These are phyloP conservation scores for Tolypocladium endophyticum DNA, from an alignment of 2,329 filamentous ascomycete species.

Conservation along the genomic window DNA sequence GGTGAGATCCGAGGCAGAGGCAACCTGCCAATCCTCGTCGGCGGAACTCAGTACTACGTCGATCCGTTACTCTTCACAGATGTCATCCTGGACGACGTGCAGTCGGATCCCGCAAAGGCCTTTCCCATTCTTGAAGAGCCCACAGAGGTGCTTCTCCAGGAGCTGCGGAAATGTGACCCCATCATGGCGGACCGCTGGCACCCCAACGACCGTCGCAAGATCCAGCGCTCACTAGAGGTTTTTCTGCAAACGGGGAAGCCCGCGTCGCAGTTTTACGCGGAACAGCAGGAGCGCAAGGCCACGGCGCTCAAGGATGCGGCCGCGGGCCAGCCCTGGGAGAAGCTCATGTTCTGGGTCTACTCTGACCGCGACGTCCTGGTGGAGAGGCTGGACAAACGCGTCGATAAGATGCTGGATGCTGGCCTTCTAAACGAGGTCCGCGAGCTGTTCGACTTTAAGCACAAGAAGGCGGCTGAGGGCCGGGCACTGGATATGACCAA, in stretches of 20 bases:
- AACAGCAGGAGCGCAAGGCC: slow-evolving; percentile 48
- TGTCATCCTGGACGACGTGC: slow-evolving; percentile 39
- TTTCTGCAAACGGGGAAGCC: slow-evolving; percentile 71
- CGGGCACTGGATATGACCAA: slow-evolving; percentile 57
- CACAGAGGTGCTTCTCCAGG: slow-evolving; percentile 60
- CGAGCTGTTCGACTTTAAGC: slow-evolving; percentile 32
- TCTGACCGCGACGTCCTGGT: slow-evolving; percentile 59
- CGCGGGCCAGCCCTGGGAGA: slow-evolving; percentile 29
- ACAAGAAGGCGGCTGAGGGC: slow-evolving; percentile 28
- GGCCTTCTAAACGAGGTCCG: slow-evolving; percentile 40
- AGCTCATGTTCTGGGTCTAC: slow-evolving; percentile 81
- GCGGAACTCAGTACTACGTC: slow-evolving; percentile 92
- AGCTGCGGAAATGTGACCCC: slow-evolving; percentile 73
- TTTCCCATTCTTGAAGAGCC: slow-evolving; percentile 64
- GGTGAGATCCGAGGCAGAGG: slow-evolving; percentile 68
- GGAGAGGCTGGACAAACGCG: slow-evolving; percentile 60
- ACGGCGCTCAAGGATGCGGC: slow-evolving; percentile 11
- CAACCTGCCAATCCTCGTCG: slow-evolving; percentile 79
- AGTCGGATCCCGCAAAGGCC: slow-evolving; percentile 21
- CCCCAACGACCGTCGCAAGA: slow-evolving; percentile 84
- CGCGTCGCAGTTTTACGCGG: slow-evolving; percentile 78
- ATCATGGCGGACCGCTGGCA: slow-evolving; percentile 88
- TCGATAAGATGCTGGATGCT: slow-evolving; percentile 69
- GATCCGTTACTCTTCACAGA: slow-evolving; percentile 73
- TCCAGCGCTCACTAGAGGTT: slow-evolving; percentile 81